phyloP scores from a whole-genome alignment of 129 eudicot genomes.

The Flaveria bidentis region DNA sequence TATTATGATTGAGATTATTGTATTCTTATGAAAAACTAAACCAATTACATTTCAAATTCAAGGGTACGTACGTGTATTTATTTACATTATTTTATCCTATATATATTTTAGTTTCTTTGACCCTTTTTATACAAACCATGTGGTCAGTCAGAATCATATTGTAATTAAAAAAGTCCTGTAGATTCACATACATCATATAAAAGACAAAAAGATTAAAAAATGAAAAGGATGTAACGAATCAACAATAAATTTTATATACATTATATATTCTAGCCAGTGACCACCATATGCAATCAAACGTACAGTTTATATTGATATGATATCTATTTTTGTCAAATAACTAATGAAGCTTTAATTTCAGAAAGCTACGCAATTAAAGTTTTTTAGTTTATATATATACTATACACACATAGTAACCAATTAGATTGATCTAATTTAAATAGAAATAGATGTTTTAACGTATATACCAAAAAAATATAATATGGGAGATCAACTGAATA shows the following conservation, averaged over 20 bases:
- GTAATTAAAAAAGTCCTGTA: not conserved
- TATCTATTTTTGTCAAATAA: not conserved
- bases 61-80: not conserved
- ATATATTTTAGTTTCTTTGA: not conserved
- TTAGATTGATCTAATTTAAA: too few relatives aligned
- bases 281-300: not conserved
- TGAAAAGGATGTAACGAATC: conserved; percentile 13
- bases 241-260: not conserved
- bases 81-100: not conserved
- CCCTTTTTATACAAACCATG: conserved; percentile 9
- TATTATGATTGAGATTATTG: too few relatives aligned
- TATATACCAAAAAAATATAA: too few relatives aligned
- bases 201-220: not conserved
- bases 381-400: too few relatives aligned
- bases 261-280: not conserved
- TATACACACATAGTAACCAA: too few relatives aligned
- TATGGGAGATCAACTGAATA: too few relatives aligned
- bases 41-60: not conserved
- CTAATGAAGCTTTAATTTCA: too few relatives aligned
- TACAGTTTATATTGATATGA: not conserved
- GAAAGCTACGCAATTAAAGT: too few relatives aligned
- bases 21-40: too few relatives aligned
- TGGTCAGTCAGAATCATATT: not conserved
- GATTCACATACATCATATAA: conserved; percentile 13
- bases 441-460: too few relatives aligned